Base-by-base conservation (phyloP, 2,329 filamentous ascomycete genomes). In the Myriosclerotinia curreyana region DNA sequence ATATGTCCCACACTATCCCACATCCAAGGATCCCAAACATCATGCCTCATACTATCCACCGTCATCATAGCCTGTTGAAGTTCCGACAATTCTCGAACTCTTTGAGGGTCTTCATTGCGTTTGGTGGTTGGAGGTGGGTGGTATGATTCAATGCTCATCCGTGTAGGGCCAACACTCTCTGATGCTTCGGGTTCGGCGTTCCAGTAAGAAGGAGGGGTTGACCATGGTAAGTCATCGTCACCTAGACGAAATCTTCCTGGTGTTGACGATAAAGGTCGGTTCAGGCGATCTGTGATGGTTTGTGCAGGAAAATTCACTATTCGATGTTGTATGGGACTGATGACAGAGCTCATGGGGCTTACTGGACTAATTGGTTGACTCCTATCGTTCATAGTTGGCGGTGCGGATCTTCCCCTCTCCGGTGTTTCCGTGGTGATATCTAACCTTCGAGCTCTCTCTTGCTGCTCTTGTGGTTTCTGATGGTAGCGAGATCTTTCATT, bases 1-100 rank as follows among this genome's bases (percentile, higher is more conserved):
- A 68, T 66, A 48, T 69, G 66, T 25, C 67, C 69, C 25, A 67
- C 65, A 55, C 68, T 71, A 22, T 71, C 69, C 70, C 68, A 71
- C 53, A 65, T 69, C 69, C 67, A 71, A 14, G 69, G 44, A 49
- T 73, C 69, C 71, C 70, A 72, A 49, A 64, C 67, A 62, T 74
- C 70, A 38, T 71, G 25, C 28, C 64, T 56, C 28, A 73, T 55
- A 62, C 69, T 73, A 66, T 72, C 73, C 34, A 74, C 72, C 9
- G 73, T 74, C 73, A 74, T 73, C 73, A 74, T 73, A 9, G 73
- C 73, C 50, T 70, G 70, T 40, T 73, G 71, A 46, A 74, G 60
- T 17, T 69, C 64, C 53, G 69, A 72, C 50, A 74, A 42, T 14
- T 74, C 71, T 51, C 68, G 65, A 22, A 71, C 69, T 17, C 71